Conservation (phyloP, 176 grass and related monocot species). For the Tillandsia leiboldiana region DNA sequence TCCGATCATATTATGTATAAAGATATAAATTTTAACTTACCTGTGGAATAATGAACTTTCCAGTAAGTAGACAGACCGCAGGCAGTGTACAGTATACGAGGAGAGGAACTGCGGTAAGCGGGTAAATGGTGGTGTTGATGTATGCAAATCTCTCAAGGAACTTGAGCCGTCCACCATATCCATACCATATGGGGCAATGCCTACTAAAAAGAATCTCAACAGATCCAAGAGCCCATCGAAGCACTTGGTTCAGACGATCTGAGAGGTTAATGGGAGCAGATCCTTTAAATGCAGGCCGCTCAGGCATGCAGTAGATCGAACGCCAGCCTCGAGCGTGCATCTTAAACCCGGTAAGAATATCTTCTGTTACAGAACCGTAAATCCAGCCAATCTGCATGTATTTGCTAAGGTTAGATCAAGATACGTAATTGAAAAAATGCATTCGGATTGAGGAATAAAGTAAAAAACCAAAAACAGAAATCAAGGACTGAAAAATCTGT, state of each 20-base stretch:
- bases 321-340: conserved; percentile 90
- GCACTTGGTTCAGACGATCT: conserved; percentile 88
- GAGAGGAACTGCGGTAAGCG: conserved; percentile 68
- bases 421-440: too few relatives aligned
- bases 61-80: conserved; percentile 75
- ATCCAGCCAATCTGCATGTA: conserved; percentile 83
- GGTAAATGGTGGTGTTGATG: conserved; percentile 85
- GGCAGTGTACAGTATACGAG: conserved; percentile 75
- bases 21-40: conserved; percentile 20
- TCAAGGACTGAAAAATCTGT: too few relatives aligned
- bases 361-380: conserved; percentile 91
- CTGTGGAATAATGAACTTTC: conserved; percentile 88
- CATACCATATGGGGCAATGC: conserved; percentile 93
- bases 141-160: conserved; percentile 90
- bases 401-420: neutral
- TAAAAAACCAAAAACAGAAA: too few relatives aligned
- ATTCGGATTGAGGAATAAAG: too few relatives aligned
- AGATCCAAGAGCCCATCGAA: conserved; percentile 85
- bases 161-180: conserved; percentile 68
- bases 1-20: neutral
- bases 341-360: conserved; percentile 85
- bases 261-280: conserved; percentile 89
- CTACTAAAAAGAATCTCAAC: conserved; percentile 88
- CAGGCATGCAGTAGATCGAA: conserved; percentile 90
- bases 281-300: conserved; percentile 69